Conservation (phyloP, 2,329 filamentous ascomycete species). For the Apiospora arundinis region DNA sequence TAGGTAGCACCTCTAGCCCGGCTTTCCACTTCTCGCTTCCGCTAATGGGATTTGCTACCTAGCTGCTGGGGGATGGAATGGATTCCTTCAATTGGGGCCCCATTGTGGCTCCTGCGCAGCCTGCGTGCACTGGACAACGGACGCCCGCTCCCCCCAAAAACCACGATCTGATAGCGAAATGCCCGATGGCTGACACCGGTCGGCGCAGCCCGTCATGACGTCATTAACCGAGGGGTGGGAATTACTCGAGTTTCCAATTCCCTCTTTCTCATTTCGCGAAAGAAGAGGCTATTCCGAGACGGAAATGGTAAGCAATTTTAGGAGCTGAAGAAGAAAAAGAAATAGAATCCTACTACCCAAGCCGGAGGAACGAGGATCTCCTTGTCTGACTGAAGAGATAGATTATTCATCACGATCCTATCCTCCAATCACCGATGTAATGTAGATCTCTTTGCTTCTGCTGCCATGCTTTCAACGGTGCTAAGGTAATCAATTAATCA, state of each 20-base stretch:
- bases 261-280: not conserved
- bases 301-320: not conserved
- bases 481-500: no score
- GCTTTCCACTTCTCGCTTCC: no score
- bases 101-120: not conserved
- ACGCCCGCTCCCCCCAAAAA: not conserved
- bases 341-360: not conserved
- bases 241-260: not conserved
- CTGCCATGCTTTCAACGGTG: no score
- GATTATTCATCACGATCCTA: no score
- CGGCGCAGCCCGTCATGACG: conserved; percentile 1
- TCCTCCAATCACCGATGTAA: no score
- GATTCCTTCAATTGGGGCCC: not conserved
- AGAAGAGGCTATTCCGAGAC: not conserved
- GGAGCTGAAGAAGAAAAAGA: not conserved
- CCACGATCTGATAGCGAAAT: conserved; percentile 7
- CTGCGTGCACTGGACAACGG: not conserved
- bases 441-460: no score
- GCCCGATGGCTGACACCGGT: not conserved
- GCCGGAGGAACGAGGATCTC: not conserved
- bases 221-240: not conserved
- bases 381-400: no score
- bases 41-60: no score
- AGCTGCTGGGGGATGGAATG: no score
- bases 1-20: no score